These are phyloP conservation scores for Cinchona pubescens DNA, from an alignment of 257 asterid genomes.

Conservation along the genomic window DNA sequence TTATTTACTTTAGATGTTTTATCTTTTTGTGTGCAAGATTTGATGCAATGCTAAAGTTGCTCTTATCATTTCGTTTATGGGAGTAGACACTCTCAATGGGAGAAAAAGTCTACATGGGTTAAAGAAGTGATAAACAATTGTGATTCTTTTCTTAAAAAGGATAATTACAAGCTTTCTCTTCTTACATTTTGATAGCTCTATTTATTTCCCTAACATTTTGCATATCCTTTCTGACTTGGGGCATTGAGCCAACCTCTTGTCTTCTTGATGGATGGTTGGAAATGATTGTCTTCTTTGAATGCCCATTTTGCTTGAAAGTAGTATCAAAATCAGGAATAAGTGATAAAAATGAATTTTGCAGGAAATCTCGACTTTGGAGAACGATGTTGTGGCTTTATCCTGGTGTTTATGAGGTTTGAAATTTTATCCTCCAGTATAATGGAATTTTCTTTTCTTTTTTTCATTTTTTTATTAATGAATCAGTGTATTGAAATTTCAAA, in stretches of 20 bases:
- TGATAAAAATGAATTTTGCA: conserved; percentile 29
- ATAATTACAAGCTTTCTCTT: neutral
- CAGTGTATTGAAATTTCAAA: neutral
- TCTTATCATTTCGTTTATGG: neutral
- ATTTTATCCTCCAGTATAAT: neutral
- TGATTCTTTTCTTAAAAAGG: no score
- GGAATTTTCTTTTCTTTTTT: neutral
- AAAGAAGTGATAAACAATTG: neutral
- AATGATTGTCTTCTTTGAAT: neutral
- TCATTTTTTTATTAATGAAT: neutral
- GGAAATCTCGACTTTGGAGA: conserved; percentile 66
- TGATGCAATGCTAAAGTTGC: neutral
- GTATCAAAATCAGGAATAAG: neutral
- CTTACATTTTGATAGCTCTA: neutral
- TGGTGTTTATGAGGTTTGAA: conserved; percentile 82
- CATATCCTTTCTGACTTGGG: neutral
- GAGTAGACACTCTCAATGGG: neutral
- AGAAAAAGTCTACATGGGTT: neutral
- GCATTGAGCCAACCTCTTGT: neutral
- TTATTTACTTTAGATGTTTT: neutral
- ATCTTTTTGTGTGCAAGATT: neutral
- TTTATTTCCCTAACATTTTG: neutral
- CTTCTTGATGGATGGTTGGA: neutral
- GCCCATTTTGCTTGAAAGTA: neutral
- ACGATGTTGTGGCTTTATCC: conserved; percentile 87